These are phyloP conservation scores for Arthonia radiata DNA, from an alignment of 495 filamentous ascomycete genomes.

Conservation along the genomic window DNA sequence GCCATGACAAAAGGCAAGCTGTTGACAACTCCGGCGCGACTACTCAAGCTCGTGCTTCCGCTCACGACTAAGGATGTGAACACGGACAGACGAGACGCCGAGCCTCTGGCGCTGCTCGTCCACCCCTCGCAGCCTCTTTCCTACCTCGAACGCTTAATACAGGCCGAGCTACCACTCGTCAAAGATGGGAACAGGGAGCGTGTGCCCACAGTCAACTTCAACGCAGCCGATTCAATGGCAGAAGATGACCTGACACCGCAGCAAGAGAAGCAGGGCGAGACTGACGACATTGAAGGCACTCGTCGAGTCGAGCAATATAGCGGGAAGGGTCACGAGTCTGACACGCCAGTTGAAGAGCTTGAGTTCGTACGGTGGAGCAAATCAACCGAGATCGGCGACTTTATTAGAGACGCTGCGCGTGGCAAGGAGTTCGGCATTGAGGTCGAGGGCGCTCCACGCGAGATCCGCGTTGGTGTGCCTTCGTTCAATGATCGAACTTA, in stretches of 20 bases:
- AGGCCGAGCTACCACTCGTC: slow-evolving; percentile 64
- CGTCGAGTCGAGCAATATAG: slow-evolving; percentile 35
- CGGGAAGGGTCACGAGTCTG: slow-evolving; percentile 27
- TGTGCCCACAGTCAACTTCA: slow-evolving; percentile 50
- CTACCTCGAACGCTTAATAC: slow-evolving; percentile 74
- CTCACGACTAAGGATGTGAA: slow-evolving; percentile 36
- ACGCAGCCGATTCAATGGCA: slow-evolving; percentile 46
- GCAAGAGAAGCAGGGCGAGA: slow-evolving; percentile 9
- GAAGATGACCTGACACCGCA: slow-evolving; percentile 12
- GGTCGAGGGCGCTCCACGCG: slow-evolving; percentile 42
- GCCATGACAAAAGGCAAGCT: slow-evolving; percentile 57
- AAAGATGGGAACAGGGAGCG: slow-evolving; percentile 25
- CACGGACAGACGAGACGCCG: slow-evolving; percentile 35
- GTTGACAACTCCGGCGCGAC: slow-evolving; percentile 66
- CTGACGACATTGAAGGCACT: slow-evolving; percentile 9
- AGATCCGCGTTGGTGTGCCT: slow-evolving; percentile 60
- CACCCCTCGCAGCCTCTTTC: slow-evolving; percentile 86
- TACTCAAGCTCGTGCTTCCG: slow-evolving; percentile 74
- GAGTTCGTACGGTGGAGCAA: slow-evolving; percentile 75
- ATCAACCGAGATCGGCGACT: slow-evolving; percentile 80
- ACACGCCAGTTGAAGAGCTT: slow-evolving; percentile 7
- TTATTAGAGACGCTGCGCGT: slow-evolving; percentile 73
- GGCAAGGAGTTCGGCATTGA: slow-evolving; percentile 64
- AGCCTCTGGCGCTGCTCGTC: slow-evolving; percentile 67
- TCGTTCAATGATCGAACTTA: slow-evolving; percentile 74